These are phyloP conservation scores for Metroxylon sagu DNA, from an alignment of 176 grass and related monocot genomes.

Conservation along the genomic window DNA sequence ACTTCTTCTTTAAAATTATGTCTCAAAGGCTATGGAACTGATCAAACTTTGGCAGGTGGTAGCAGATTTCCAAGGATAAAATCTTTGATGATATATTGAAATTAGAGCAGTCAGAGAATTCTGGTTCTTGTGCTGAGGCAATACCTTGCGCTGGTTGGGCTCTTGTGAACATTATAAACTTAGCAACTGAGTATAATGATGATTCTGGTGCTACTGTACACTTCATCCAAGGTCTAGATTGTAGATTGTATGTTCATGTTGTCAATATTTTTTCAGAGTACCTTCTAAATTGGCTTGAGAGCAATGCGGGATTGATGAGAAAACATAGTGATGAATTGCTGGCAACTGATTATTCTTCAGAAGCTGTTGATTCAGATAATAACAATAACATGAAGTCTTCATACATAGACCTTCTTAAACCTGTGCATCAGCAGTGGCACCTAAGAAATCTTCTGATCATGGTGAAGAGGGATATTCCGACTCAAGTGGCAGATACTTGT, in stretches of 20 bases:
- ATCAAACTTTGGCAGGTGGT: slow-evolving; percentile 96
- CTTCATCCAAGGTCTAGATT: slow-evolving; percentile 65
- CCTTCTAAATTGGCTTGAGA: slow-evolving; percentile 55
- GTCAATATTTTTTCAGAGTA: slow-evolving; percentile 67
- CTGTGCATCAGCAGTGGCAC: slow-evolving; percentile 92
- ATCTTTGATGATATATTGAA: slow-evolving; percentile 78
- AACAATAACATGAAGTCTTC: slow-evolving; percentile 25
- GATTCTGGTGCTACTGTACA: slow-evolving; percentile 40
- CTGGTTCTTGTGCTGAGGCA: slow-evolving; percentile 13
- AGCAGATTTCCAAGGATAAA: slow-evolving; percentile 65
- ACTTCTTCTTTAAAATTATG: too few species aligned
- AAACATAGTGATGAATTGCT: slow-evolving; percentile 15
- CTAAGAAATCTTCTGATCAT: slow-evolving; percentile 74
- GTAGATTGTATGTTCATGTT: slow-evolving; percentile 53
- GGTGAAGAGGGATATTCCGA: slow-evolving; percentile 32
- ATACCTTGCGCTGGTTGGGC: slow-evolving; percentile 79
- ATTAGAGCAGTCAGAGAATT: slow-evolving; percentile 49
- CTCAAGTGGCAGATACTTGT: slow-evolving; percentile 7
- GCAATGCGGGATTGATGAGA: slow-evolving; percentile 30
- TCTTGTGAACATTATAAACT: slow-evolving; percentile 77
- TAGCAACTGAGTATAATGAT: slow-evolving; percentile 48
- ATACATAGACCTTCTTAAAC: slow-evolving; percentile 79
- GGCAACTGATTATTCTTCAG: slow-evolving; percentile 8
- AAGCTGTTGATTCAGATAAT: slow-evolving; percentile 28
- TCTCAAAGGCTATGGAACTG: slow-evolving; percentile 33